Conservation (phyloP, 1,284 basidiomycete species). For the Malassezia slooffiae region DNA sequence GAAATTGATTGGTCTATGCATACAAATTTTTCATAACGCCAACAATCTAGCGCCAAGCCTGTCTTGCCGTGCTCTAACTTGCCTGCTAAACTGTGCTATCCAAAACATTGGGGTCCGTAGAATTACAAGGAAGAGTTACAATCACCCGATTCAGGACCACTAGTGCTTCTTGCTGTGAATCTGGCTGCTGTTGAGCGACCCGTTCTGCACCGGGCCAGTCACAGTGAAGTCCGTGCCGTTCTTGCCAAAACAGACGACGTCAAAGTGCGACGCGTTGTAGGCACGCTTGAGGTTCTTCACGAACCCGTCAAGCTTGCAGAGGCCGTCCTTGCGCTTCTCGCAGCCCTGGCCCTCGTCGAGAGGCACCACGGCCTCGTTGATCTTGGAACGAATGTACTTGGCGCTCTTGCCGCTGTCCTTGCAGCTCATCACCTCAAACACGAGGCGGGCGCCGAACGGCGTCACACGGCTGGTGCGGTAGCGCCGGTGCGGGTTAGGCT, state of each 20-base stretch:
- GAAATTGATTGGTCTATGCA: no score
- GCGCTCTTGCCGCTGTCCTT: slow-evolving; percentile 26
- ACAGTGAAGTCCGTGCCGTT: slow-evolving; percentile 32
- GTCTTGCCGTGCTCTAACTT: no score
- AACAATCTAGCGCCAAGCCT: no score
- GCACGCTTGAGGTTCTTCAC: slow-evolving; percentile 49
- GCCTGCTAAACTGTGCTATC: no score
- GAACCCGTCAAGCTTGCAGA: slow-evolving; percentile 67
- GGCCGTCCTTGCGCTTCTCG: slow-evolving; percentile 57
- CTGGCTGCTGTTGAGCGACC: no score
- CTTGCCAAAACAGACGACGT: slow-evolving; percentile 29
- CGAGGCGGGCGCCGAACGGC: slow-evolving; percentile 27
- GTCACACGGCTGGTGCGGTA: slow-evolving; percentile 27
- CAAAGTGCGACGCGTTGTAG: slow-evolving; percentile 32
- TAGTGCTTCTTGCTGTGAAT: no score
- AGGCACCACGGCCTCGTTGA: slow-evolving; percentile 57
- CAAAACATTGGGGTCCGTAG: no score
- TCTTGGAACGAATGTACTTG: slow-evolving; percentile 62
- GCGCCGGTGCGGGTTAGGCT: slow-evolving; percentile 19
- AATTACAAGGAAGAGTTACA: no score
- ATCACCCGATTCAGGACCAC: no score
- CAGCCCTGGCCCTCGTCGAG: slow-evolving; percentile 63
- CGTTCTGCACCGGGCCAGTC: slow-evolving; percentile 30
- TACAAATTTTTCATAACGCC: no score
- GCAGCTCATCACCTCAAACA: slow-evolving; percentile 28